phyloP scores from a whole-genome alignment of 2,329 filamentous ascomycete species.

The Metarhizium guizhouense region DNA sequence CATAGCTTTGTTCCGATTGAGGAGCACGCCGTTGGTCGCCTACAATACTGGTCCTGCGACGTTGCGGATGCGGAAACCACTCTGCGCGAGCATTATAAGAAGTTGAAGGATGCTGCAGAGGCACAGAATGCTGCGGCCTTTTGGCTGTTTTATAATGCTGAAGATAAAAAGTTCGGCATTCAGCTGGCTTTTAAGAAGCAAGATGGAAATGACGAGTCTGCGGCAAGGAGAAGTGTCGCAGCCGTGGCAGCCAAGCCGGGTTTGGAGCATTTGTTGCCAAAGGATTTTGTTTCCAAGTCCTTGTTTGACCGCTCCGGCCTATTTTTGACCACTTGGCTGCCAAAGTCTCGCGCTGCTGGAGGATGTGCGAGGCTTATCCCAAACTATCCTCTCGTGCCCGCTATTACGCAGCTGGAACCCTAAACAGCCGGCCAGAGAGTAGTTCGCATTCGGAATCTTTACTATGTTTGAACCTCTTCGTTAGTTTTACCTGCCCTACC shows the following conservation, averaged over 20 bases:
- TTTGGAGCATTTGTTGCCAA: background rate
- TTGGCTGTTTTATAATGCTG: conserved; percentile 7
- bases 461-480: no score
- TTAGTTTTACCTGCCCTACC: no score
- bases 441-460: no score
- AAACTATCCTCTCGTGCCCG: conserved; percentile 6
- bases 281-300: background rate
- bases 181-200: conserved; percentile 6
- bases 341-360: conserved; percentile 3
- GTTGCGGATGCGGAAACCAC: conserved; percentile 1
- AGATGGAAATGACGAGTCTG: conserved; percentile 1
- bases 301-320: conserved; percentile 3
- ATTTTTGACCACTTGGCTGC: conserved; percentile 7
- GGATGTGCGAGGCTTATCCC: conserved; percentile 5
- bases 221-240: background rate
- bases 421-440: no score
- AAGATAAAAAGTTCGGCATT: background rate
- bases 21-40: conserved; percentile 6
- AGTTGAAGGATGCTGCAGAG: conserved; percentile 1
- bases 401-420: background rate
- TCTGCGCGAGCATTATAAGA: background rate
- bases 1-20: conserved; percentile 7
- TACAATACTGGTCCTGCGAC: conserved; percentile 3
- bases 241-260: background rate
- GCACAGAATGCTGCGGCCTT: conserved; percentile 2